A percentile compares a stretch with the other conserved stretches of the same genome.
phyloP scores from a whole-genome alignment of 352 stramenopile species.

The Blastocystis sp. region DNA sequence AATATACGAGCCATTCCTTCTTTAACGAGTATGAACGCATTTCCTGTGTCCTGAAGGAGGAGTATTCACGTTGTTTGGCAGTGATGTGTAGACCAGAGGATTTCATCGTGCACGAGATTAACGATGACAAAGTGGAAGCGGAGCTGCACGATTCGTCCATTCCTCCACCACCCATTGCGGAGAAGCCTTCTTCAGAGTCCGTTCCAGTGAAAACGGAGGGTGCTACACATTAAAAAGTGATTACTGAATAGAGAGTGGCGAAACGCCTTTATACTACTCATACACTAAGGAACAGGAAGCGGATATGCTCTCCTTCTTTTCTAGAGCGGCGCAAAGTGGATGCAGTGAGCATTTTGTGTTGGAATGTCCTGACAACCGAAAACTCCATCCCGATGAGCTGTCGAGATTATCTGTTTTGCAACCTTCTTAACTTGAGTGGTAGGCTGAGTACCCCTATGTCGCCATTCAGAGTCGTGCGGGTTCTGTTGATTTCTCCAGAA shows the following conservation, averaged over 20 bases:
- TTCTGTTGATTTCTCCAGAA: slow-evolving; percentile 13
- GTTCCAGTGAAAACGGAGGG: background rate
- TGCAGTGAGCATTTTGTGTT: background rate
- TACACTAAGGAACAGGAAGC: background rate
- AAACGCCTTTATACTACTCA: no score
- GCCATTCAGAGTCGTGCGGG: slow-evolving; percentile 9
- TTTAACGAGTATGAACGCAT: no score
- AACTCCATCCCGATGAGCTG: slow-evolving; percentile 9
- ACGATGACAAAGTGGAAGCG: slow-evolving; percentile 3
- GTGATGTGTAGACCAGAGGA: background rate
- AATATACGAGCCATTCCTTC: no score
- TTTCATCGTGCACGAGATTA: slow-evolving; percentile 31
- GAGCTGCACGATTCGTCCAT: background rate
- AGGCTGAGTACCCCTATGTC: slow-evolving; percentile 3
- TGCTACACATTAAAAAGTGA: background rate
- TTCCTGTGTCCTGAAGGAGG: background rate
- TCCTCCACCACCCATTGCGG: background rate
- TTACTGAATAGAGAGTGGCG: background rate
- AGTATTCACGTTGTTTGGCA: background rate
- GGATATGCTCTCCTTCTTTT: background rate
- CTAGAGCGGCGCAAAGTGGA: background rate
- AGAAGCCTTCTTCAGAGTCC: background rate
- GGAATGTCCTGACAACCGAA: background rate
- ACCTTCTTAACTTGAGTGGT: background rate
- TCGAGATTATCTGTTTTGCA: background rate